Evolutionary conservation across 768 basidiomycete species (phyloP).

Genomic region (Hygrocybe punicea): DNA sequence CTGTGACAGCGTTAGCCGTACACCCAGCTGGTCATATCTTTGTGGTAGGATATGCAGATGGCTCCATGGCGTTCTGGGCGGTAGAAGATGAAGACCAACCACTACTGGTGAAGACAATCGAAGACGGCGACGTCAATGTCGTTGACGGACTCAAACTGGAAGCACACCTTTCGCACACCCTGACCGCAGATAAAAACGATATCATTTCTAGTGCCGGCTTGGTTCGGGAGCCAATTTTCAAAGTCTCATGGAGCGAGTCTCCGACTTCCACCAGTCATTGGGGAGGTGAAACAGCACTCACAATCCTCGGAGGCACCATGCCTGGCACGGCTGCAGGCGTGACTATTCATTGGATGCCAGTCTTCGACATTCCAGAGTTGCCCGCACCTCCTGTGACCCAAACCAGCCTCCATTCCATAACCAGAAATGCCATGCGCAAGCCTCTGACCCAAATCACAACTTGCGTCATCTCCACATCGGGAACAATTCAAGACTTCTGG

Average conservation of each 20-base stretch:
- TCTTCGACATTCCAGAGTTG: constrained; percentile 55
- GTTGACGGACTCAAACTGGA: constrained; percentile 51
- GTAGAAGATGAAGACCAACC: constrained; percentile 74
- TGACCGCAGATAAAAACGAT: constrained; percentile 6
- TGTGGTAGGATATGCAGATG: constrained; percentile 77
- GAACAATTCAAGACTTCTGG: constrained; percentile 72
- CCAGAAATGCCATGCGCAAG: constrained; percentile 61
- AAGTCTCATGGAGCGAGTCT: constrained; percentile 80
- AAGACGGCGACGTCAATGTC: constrained; percentile 50
- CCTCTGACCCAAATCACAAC: constrained; percentile 49
- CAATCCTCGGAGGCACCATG: constrained; percentile 75
- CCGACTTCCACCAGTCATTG: constrained; percentile 60
- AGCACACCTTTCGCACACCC: constrained; percentile 26
- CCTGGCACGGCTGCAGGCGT: constrained; percentile 55
- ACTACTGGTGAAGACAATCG: constrained; percentile 68
- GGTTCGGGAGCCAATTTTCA: constrained; percentile 76
- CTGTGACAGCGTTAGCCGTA: constrained; percentile 68
- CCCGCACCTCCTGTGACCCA: constrained; percentile 33
- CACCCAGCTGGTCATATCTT: constrained; percentile 77
- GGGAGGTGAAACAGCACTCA: constrained; percentile 68
- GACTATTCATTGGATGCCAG: constrained; percentile 64
- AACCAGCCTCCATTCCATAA: constrained; percentile 40
- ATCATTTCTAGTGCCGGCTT: constrained; percentile 13
- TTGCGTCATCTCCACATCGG: constrained; percentile 56
- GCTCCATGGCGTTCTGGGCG: constrained; percentile 81